phyloP scores from a whole-genome alignment of 805 yeast species.

The Lipomyces sp. region DNA sequence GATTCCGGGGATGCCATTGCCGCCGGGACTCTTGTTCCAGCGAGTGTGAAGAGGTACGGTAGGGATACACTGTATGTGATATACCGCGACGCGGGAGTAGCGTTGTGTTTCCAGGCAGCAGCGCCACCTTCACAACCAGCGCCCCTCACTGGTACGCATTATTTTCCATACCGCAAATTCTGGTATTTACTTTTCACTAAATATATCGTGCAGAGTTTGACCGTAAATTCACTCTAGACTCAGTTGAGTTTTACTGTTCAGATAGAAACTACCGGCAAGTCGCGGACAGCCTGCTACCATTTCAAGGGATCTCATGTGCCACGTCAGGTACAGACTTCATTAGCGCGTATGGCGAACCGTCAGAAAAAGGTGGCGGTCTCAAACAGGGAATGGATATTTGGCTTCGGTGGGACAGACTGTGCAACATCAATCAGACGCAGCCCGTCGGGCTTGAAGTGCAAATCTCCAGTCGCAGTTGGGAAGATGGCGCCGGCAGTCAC shows the following conservation, averaged over 20 bases:
- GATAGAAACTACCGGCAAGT: conserved; percentile 5
- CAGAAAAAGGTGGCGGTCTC: conserved; percentile 20
- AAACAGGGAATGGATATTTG: conserved; percentile 14
- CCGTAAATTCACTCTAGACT: background rate
- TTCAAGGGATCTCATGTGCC: background rate
- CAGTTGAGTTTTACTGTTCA: conserved; percentile 9
- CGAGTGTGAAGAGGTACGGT: conserved; percentile 11
- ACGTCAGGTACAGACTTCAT: conserved; percentile 13
- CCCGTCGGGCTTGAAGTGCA: conserved; percentile 11
- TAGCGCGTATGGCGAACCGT: conserved; percentile 12
- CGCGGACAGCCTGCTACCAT: conserved; percentile 2
- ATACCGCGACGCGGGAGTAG: conserved; percentile 5
- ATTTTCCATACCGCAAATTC: too few relatives aligned
- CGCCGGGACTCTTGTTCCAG: too few relatives aligned
- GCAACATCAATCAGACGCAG: too few relatives aligned
- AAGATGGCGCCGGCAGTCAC: conserved; percentile 8
- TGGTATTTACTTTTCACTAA: background rate
- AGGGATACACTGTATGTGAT: conserved; percentile 4
- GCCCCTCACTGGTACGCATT: too few relatives aligned
- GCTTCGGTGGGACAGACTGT: conserved; percentile 16
- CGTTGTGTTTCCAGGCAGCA: background rate
- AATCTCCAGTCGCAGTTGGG: conserved; percentile 15
- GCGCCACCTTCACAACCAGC: too few relatives aligned
- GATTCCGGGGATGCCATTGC: too few relatives aligned
- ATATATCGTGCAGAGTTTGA: too few relatives aligned